Conservation (phyloP, 2,329 filamentous ascomycete genomes). For the Ophiostoma montium region DNA sequence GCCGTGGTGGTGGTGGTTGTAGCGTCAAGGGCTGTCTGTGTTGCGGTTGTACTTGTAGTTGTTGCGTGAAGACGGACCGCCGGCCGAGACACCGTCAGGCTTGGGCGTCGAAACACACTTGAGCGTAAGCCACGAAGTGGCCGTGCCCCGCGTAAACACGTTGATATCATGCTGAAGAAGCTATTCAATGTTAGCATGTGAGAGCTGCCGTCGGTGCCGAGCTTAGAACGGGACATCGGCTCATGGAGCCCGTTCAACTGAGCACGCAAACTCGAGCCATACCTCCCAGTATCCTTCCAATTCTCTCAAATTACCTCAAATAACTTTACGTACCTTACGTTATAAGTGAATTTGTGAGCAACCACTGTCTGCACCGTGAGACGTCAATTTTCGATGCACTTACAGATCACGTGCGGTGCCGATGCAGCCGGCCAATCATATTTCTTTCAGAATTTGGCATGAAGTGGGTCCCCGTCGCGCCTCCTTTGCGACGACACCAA, state of each 20-base stretch:
- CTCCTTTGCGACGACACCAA: background rate
- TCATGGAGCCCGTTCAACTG: too few relatives aligned
- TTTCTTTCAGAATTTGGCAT: background rate
- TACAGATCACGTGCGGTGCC: background rate
- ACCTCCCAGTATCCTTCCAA: too few relatives aligned
- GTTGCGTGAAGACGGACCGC: slow-evolving; percentile 4
- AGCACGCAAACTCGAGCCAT: too few relatives aligned
- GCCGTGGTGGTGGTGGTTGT: too few relatives aligned
- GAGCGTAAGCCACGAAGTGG: too few relatives aligned
- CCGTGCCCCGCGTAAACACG: slow-evolving; percentile 4
- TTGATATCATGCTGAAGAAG: background rate
- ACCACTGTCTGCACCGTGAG: background rate
- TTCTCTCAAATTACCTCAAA: too few relatives aligned
- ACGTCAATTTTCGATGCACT: background rate
- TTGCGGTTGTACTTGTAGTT: background rate
- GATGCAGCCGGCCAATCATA: background rate
- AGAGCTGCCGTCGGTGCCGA: too few relatives aligned
- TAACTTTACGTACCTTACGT: too few relatives aligned
- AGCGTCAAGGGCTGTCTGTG: slow-evolving; percentile 4
- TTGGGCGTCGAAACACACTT: too few relatives aligned
- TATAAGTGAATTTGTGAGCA: too few relatives aligned
- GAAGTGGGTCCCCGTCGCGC: background rate
- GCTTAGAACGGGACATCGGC: too few relatives aligned
- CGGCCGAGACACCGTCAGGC: background rate
- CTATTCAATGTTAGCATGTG: background rate